phyloP scores from a whole-genome alignment of 2,329 filamentous ascomycete genomes.

The Venturia oleaginea region DNA sequence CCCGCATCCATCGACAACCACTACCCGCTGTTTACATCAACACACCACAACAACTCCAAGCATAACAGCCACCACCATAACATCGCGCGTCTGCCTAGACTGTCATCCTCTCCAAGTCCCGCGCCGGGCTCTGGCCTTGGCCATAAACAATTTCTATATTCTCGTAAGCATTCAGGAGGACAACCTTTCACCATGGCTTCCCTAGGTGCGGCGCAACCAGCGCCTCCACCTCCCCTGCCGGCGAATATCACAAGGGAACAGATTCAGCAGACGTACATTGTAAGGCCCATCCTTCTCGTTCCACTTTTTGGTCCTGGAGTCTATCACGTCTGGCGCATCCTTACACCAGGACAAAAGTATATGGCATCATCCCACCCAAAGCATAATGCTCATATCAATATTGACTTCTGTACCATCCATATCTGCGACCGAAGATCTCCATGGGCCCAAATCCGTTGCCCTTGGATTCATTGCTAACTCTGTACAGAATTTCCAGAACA shows the following conservation, averaged over 20 bases:
- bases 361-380: not conserved
- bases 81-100: not conserved
- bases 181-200: conserved; percentile 9
- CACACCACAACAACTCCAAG: not conserved
- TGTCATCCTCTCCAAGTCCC: not conserved
- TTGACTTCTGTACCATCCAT: not conserved
- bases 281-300: conserved; percentile 32
- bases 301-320: not conserved
- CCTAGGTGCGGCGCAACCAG: not conserved
- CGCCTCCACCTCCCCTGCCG: conserved; percentile 2
- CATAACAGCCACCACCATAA: not conserved
- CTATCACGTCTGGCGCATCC: conserved; percentile 14
- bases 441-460: not conserved
- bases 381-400: not conserved
- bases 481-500: conserved; percentile 45
- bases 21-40: conserved; percentile 1
- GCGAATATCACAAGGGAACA: conserved; percentile 65
- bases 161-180: not conserved
- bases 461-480: not conserved
- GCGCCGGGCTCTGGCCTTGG: conserved; percentile 11
- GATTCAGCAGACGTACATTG: conserved; percentile 63
- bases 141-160: not conserved
- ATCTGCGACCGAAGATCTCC: not conserved
- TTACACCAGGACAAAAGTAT: conserved; percentile 5
- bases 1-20: not conserved